These are phyloP conservation scores for Pterulicium gracile DNA, from an alignment of 1,284 basidiomycete genomes.

Conservation along the genomic window DNA sequence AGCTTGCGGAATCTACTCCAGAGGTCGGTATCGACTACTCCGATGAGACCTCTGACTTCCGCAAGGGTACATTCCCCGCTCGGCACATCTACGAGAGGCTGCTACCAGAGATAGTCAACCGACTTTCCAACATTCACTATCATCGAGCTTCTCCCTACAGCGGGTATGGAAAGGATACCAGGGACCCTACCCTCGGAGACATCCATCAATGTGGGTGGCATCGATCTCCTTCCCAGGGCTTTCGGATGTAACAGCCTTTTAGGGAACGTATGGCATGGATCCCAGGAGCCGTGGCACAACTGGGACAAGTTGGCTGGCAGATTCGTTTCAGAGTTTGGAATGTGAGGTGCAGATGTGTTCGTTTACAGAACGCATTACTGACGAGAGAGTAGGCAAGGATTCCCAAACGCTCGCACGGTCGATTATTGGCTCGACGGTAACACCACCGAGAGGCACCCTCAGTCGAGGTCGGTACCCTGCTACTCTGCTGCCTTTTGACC, in stretches of 20 bases:
- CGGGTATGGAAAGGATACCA: constrained; percentile 62
- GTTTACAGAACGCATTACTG: constrained; percentile 4
- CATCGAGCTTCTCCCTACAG: constrained; percentile 83
- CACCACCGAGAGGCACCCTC: constrained; percentile 64
- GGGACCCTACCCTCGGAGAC: constrained; percentile 72
- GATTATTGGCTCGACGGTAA: constrained; percentile 75
- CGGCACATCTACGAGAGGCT: constrained; percentile 81
- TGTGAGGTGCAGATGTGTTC: constrained; percentile 35
- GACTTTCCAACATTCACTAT: constrained; percentile 62
- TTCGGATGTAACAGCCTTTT: constrained; percentile 8
- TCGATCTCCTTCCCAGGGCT: constrained; percentile 5
- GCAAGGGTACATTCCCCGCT: constrained; percentile 76
- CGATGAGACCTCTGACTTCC: constrained; percentile 73
- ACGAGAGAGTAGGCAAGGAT: constrained; percentile 52
- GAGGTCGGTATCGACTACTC: constrained; percentile 73
- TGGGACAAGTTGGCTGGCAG: constrained; percentile 80
- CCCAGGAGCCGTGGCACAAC: constrained; percentile 82
- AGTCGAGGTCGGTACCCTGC: constrained; percentile 62
- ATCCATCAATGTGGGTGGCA: constrained; percentile 66
- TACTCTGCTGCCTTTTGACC: neutral
- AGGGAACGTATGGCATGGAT: constrained; percentile 90
- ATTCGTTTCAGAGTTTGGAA: constrained; percentile 85
- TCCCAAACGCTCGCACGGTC: constrained; percentile 76
- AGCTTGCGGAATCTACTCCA: constrained; percentile 67
- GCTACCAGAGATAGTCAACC: constrained; percentile 61